phyloP scores from a whole-genome alignment of 2,329 filamentous ascomycete genomes.

The Diaporthe longicolla region DNA sequence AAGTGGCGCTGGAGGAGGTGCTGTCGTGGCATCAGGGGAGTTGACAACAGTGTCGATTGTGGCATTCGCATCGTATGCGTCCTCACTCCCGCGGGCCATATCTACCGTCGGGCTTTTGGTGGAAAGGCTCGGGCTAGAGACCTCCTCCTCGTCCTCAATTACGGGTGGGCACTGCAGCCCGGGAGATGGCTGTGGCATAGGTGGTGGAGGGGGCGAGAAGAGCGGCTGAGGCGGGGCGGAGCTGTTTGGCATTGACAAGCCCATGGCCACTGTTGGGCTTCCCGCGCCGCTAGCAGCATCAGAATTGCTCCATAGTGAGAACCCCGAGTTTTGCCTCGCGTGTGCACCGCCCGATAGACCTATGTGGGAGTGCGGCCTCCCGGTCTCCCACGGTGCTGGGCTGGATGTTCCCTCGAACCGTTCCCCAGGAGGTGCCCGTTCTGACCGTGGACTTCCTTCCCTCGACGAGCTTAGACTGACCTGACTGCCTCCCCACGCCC shows the following conservation, averaged over 20 bases:
- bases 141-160: constrained; percentile 56
- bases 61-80: constrained; percentile 37
- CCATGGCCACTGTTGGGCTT: constrained; percentile 66
- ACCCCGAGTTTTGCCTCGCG: constrained; percentile 62
- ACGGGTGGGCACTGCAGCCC: constrained; percentile 55
- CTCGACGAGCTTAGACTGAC: constrained; percentile 75
- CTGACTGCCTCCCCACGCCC: constrained; percentile 86
- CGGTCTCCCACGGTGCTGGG: constrained; percentile 52
- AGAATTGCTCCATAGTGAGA: constrained; percentile 65
- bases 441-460: constrained; percentile 65
- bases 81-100: neutral
- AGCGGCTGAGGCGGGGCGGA: constrained; percentile 44
- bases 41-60: constrained; percentile 45
- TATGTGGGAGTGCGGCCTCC: constrained; percentile 45
- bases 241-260: constrained; percentile 43
- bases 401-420: constrained; percentile 62
- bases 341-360: constrained; percentile 48
- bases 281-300: constrained; percentile 61
- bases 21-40: constrained; percentile 40
- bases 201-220: constrained; percentile 47
- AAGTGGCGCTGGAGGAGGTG: constrained; percentile 10
- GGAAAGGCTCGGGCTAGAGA: constrained; percentile 47
- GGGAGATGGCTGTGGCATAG: constrained; percentile 45
- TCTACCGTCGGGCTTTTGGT: constrained; percentile 44
- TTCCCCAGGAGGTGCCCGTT: constrained; percentile 55